Percentiles rank a stretch among this genome's conserved stretches.
Conservation (phyloP, 2,329 filamentous ascomycete species). For the Westerdykella aurantiaca region DNA sequence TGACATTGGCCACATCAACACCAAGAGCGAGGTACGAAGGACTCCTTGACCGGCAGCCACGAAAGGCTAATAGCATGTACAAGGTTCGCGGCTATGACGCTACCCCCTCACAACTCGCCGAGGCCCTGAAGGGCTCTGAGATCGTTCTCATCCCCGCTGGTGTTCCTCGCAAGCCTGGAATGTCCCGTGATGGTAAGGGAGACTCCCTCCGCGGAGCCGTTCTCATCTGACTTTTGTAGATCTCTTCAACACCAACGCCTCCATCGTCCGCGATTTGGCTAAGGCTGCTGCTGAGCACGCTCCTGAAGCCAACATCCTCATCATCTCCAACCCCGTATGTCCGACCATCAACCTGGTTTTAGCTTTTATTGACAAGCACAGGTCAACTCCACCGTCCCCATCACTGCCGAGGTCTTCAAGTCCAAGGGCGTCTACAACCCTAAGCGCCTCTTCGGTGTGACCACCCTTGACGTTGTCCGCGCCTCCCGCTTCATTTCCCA, state of each 20-base stretch:
- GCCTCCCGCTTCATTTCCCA: conserved; percentile 96
- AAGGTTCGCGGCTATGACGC: conserved; percentile 83
- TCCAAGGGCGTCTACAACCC: conserved; percentile 93
- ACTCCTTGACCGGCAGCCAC: neutral
- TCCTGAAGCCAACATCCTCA: conserved; percentile 89
- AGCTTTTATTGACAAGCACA: conserved; percentile 22
- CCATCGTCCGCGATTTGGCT: conserved; percentile 96
- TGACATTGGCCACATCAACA: conserved; percentile 98
- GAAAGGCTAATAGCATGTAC: conserved; percentile 17
- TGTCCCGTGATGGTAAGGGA: conserved; percentile 81
- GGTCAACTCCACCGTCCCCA: conserved; percentile 98
- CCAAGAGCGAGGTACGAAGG: conserved; percentile 66
- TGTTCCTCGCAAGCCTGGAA: conserved; percentile 98
- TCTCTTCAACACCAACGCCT: conserved; percentile 99
- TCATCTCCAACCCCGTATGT: conserved; percentile 91
- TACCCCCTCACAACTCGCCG: conserved; percentile 66
- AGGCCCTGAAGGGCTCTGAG: conserved; percentile 78
- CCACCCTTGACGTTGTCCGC: conserved; percentile 97
- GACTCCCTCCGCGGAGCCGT: neutral
- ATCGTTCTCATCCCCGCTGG: conserved; percentile 96
- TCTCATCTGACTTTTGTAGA: conserved; percentile 48
- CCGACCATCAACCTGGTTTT: neutral
- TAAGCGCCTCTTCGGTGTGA: conserved; percentile 98
- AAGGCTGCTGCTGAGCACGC: conserved; percentile 85
- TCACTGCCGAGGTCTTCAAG: conserved; percentile 97